Evolutionary conservation across 225 moss, liverwort and hornwort species (phyloP).

Genomic region (Rhytidiadelphus loreus): DNA sequence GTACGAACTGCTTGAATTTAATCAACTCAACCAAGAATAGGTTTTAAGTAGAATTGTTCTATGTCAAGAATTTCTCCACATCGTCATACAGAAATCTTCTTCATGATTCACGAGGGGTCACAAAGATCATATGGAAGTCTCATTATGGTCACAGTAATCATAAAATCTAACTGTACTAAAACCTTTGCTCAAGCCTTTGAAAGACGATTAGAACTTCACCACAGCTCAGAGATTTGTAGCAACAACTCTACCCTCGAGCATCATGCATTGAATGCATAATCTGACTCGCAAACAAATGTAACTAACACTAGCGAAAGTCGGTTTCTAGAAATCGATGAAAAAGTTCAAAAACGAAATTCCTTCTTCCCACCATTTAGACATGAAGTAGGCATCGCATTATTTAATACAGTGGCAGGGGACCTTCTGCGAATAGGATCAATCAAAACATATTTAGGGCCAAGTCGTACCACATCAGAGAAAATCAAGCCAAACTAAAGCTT

Average conservation of each 20-base stretch:
- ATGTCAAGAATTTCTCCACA: background rate
- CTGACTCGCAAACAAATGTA: background rate
- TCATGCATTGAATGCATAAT: background rate
- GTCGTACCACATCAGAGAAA: background rate
- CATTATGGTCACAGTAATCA: background rate
- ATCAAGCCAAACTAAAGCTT: background rate
- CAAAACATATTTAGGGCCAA: background rate
- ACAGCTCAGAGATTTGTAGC: background rate
- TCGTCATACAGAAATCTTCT: background rate
- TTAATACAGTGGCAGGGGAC: background rate
- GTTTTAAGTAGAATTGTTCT: background rate
- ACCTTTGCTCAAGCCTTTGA: background rate
- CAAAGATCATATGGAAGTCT: background rate
- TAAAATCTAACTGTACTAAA: background rate
- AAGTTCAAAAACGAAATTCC: background rate
- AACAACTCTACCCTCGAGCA: background rate
- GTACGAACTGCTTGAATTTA: background rate
- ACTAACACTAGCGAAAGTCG: background rate
- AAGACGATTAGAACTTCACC: background rate
- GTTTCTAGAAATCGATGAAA: background rate
- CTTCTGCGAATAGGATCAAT: background rate
- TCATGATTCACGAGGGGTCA: background rate
- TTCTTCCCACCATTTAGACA: background rate
- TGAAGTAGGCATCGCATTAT: background rate
- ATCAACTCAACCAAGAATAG: background rate